Evolutionary conservation across 805 yeast genomes (phyloP), one percentile per base, ranked within the genome.

Genomic region (Kazachstania viticola): DNA sequence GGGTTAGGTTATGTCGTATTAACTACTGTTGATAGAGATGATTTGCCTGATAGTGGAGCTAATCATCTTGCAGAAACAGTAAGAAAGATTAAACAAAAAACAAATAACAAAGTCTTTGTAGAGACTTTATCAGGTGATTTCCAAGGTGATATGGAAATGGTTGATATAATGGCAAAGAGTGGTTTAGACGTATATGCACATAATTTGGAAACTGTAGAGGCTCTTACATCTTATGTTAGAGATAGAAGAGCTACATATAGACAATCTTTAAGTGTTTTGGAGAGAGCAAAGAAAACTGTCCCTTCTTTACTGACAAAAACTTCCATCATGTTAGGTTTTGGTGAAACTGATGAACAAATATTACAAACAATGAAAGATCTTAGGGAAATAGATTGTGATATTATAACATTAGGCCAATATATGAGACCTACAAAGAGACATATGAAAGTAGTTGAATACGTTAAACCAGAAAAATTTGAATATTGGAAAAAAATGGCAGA

Each of bases 401-500:
- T 91, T 30, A 95, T 91, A 13, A 91, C 99, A 0, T 91, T 91
- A 60, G 99, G 99, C 23, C 99, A 91, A 61, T 91, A 91, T 58
- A 91, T 91, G 96, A 72, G 98, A 55, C 99, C 99, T 28, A 91
- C 99, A 2, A 91, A 82, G 60, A 76, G 98, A 51, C 99, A 91
- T 58, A 85, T 91, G 93, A 87, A 87, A 62, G 99, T 91, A 27
- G 95, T 83, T 9, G 96, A 88, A 45, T 91, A 91, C 49, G 73
- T 91, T 14, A 79, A 75, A 17, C 99, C 99, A 3, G 95, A 82
- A 45, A 85, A 84, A 56, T 91, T 91, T 54, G 94, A 87, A 38
- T 68, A 79, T 54, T 91, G 98, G 98, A 84, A 77, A 49, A 74
- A 79, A 35, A 69, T 67, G 8, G 97, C 98, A 0, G 56, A 79